Evolutionary conservation across 2,329 filamentous ascomycete genomes (phyloP), one percentile per base, ranked within the genome.

Genomic region (Trichoderma asperellum): DNA sequence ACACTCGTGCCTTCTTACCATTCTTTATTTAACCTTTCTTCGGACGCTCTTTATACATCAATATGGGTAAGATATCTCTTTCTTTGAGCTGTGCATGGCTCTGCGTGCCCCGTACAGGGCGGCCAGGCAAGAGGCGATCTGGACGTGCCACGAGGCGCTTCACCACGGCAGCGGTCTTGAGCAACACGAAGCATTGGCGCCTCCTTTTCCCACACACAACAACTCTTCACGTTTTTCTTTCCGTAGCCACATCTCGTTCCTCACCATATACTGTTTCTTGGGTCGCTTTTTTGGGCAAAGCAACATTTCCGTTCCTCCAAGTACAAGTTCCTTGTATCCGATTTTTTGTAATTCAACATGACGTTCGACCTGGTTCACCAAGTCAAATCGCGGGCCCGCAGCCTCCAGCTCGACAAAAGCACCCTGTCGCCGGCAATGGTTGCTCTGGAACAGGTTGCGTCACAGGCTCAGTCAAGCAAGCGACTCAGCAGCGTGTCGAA

Each of bases 201-300:
- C 64, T 71, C 65, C 70, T 74, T 71, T 73, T 43, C 35, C 57
- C 47, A 61, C 53, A 40, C 29, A 14, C 70, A 70, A 68, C 68
- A 74, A 68, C 72, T 70, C 62, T 73, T 74, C 71, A 27, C 62
- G 37, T 47, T 34, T 74, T 74, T 71, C 63, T 70, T 12, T 73
- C 76, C 71, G 79, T 78, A 79, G 71, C 74, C 73, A 74, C 76
- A 77, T 80, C 16, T 77, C 79, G 78, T 81, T 82, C 73, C 68
- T 70, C 74, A 74, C 74, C 77, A 83, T 84, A 77, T 84, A 83
- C 79, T 73, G 74, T 81, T 83, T 84, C 77, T 84, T 83, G 80
- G 82, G 77, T 80, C 76, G 73, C 72, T 71, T 76, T 70, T 79
- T 79, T 80, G 78, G 75, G 75, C 75, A 74, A 73, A 68, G 69